phyloP scores from a whole-genome alignment of 345 rosid species.

The Camelina sativa region DNA sequence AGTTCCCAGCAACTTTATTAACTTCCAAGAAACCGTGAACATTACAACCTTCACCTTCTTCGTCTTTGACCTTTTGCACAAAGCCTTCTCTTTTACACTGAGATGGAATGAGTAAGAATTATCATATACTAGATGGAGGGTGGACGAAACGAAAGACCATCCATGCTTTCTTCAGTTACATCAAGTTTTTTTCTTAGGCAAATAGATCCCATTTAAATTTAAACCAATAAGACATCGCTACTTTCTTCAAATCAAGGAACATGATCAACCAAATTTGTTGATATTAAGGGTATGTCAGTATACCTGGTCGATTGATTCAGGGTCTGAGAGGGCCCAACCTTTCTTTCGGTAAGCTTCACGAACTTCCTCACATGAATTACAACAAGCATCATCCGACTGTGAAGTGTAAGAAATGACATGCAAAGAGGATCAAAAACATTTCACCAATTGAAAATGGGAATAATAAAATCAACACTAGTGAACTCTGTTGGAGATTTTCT shows the following conservation, averaged over 20 bases:
- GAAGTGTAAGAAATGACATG: neutral
- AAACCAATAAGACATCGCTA: neutral
- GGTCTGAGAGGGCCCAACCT: conserved; percentile 83
- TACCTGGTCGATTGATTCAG: conserved; percentile 82
- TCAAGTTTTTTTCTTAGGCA: neutral
- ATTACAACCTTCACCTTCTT: conserved; percentile 93
- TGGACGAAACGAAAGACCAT: conserved; percentile 1
- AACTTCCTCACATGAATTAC: conserved; percentile 89
- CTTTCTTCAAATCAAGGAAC: conserved; percentile 2
- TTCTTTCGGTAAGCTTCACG: conserved; percentile 87
- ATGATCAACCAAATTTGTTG: conserved; percentile 6
- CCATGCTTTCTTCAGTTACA: neutral
- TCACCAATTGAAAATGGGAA: neutral
- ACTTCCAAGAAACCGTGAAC: conserved; percentile 83
- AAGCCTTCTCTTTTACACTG: conserved; percentile 95
- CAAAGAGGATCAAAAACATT: conserved; percentile 6
- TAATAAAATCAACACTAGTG: neutral
- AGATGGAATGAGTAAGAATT: conserved; percentile 14
- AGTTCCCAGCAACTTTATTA: conserved; percentile 90
- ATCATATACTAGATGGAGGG: conserved; percentile 15
- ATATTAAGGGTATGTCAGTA: neutral
- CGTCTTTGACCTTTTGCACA: conserved; percentile 76
- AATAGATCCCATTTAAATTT: neutral
- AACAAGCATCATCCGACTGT: conserved; percentile 84
- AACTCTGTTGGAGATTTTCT: neutral